phyloP scores from a whole-genome alignment of 805 yeast genomes.

The Kazachstania taianensis region DNA sequence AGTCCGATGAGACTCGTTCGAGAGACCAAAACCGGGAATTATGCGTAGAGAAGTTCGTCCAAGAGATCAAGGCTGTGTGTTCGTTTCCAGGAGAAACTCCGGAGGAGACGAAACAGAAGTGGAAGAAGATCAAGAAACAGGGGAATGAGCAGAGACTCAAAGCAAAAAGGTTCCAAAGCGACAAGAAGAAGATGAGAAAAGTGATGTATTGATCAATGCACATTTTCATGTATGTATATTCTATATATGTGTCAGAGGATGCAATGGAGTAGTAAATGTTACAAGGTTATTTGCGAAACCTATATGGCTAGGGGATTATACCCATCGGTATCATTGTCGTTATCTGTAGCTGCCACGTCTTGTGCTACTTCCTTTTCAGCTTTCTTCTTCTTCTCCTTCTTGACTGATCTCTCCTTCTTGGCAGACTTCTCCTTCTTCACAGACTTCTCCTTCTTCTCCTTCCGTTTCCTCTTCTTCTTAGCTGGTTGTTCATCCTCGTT shows the following conservation, averaged over 20 bases:
- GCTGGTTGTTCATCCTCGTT: slow-evolving; percentile 9
- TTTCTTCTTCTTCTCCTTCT: slow-evolving; percentile 2
- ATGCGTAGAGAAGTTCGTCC: slow-evolving; percentile 51
- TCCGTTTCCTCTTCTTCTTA: slow-evolving; percentile 10
- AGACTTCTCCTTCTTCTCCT: slow-evolving; percentile 16
- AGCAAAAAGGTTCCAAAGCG: slow-evolving; percentile 30
- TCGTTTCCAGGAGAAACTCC: slow-evolving; percentile 40
- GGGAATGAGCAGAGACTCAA: slow-evolving; percentile 30
- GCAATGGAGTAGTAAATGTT: neutral
- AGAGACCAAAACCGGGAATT: slow-evolving; percentile 46
- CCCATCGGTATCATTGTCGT: slow-evolving; percentile 18
- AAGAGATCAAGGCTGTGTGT: slow-evolving; percentile 39
- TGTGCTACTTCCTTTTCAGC: neutral
- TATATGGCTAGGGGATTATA: slow-evolving; percentile 17
- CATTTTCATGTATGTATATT: neutral
- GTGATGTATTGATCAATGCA: slow-evolving; percentile 1
- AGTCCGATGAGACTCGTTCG: slow-evolving; percentile 49
- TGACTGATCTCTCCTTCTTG: neutral
- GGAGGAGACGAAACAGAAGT: slow-evolving; percentile 37
- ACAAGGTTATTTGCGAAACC: too few relatives aligned
- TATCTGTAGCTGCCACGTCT: slow-evolving; percentile 1
- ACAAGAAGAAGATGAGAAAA: slow-evolving; percentile 31
- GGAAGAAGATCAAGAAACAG: slow-evolving; percentile 34
- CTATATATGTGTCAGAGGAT: neutral
- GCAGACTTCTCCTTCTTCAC: slow-evolving; percentile 2